These are phyloP conservation scores for Trichoderma sp. DNA, from an alignment of 2,329 filamentous ascomycete species.

Conservation along the genomic window DNA sequence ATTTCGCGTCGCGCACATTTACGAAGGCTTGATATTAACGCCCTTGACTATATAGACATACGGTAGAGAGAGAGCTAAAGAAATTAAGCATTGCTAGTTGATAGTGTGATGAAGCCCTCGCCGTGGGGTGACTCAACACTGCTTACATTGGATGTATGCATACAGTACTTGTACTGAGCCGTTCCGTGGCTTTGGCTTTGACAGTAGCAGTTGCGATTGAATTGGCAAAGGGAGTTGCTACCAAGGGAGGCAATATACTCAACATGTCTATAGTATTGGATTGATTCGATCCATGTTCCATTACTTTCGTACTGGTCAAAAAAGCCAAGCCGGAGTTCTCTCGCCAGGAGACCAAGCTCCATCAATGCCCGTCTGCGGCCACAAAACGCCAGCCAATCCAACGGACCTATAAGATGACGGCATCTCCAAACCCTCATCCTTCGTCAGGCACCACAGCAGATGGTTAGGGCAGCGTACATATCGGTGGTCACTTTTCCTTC, in stretches of 20 bases:
- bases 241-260: not conserved
- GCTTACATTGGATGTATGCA: not conserved
- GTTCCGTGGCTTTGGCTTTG: not conserved
- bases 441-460: constrained; percentile 24
- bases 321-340: not conserved
- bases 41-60: not conserved
- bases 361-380: not conserved
- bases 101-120: not conserved
- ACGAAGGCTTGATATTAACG: not conserved
- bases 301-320: not conserved
- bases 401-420: not conserved
- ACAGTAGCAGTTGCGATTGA: not conserved
- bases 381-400: not conserved
- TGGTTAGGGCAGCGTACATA: constrained; percentile 16
- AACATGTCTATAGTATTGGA: not conserved
- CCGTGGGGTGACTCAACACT: not conserved
- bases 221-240: not conserved
- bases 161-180: not conserved
- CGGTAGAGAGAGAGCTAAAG: not conserved
- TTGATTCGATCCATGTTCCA: not conserved
- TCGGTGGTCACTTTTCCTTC: not conserved
- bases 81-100: not conserved
- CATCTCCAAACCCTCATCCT: constrained; percentile 12
- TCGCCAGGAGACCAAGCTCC: not conserved
- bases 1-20: not conserved